Conservation (phyloP, 2,329 filamentous ascomycete species). For the Neonectria coccinea region DNA sequence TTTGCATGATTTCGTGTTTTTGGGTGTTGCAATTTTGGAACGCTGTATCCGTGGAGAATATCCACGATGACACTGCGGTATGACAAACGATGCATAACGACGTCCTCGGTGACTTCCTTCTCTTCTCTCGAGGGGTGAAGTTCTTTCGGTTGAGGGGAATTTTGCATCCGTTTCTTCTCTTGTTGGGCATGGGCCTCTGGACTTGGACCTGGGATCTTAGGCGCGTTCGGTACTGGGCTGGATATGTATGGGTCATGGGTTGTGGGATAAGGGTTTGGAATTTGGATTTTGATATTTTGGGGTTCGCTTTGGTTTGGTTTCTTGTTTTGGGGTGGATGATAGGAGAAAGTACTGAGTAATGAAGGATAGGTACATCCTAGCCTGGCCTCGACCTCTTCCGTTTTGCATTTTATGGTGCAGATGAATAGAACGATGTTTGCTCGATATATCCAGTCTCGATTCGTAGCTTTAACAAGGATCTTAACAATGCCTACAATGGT, state of each 20-base stretch:
- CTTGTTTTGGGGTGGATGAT: not conserved
- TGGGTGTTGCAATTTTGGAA: conserved; percentile 29
- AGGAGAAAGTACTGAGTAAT: not conserved
- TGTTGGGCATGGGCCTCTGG: conserved; percentile 8
- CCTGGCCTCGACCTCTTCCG: not conserved
- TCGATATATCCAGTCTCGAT: not conserved
- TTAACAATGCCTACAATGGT: not conserved
- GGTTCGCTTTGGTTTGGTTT: not conserved
- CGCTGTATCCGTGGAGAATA: conserved; percentile 39
- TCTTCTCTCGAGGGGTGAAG: not conserved
- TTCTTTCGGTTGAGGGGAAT: conserved; percentile 1
- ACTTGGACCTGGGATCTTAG: conserved; percentile 8
- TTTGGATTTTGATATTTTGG: not conserved
- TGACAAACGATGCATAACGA: conserved; percentile 34
- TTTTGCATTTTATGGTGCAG: not conserved
- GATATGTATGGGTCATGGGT: not conserved
- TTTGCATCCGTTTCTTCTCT: conserved; percentile 6
- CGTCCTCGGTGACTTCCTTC: conserved; percentile 8
- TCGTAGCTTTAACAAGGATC: not conserved
- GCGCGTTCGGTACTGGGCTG: not conserved
- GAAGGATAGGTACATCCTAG: not conserved
- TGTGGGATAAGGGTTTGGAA: not conserved
- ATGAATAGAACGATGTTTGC: not conserved
- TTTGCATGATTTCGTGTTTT: conserved; percentile 28
- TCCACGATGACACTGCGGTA: conserved; percentile 42